Evolutionary conservation across 169 alveolate species (phyloP).

Genomic region (Cryptosporidium meleagridis): DNA sequence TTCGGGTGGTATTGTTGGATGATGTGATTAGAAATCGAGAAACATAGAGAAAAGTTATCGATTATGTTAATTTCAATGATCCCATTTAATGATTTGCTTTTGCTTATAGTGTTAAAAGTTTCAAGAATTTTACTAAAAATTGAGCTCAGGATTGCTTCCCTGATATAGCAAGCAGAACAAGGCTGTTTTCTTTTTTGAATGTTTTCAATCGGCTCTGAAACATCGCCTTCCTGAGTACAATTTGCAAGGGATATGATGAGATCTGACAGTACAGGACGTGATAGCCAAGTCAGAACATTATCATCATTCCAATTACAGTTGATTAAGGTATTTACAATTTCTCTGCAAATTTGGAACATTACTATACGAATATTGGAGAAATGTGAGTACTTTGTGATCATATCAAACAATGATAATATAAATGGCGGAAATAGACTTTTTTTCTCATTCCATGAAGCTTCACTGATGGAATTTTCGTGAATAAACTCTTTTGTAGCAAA

Average conservation of each 20-base stretch:
- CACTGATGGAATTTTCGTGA: background rate
- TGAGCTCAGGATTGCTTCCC: conserved; percentile 15
- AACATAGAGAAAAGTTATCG: conserved; percentile 43
- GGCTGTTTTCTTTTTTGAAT: background rate
- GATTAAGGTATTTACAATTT: conserved; percentile 14
- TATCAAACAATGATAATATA: background rate
- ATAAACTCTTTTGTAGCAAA: background rate
- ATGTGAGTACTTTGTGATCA: background rate
- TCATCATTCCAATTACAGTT: conserved; percentile 23
- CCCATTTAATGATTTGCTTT: background rate
- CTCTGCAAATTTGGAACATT: conserved; percentile 28
- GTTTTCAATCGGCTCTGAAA: background rate
- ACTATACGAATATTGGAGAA: conserved; percentile 19
- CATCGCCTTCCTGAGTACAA: background rate
- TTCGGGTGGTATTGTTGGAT: conserved; percentile 38
- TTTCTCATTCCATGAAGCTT: background rate
- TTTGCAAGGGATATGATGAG: conserved; percentile 16
- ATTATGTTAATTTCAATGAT: background rate
- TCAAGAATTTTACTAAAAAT: conserved; percentile 21
- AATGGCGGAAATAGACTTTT: conserved; percentile 26
- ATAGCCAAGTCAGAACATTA: conserved; percentile 38
- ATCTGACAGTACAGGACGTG: conserved; percentile 62
- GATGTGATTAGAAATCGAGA: conserved; percentile 12
- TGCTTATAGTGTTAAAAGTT: background rate
- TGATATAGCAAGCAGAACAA: conserved; percentile 27